phyloP scores from a whole-genome alignment of 495 filamentous ascomycete genomes.

The Aspergillus carlsbadensis region DNA sequence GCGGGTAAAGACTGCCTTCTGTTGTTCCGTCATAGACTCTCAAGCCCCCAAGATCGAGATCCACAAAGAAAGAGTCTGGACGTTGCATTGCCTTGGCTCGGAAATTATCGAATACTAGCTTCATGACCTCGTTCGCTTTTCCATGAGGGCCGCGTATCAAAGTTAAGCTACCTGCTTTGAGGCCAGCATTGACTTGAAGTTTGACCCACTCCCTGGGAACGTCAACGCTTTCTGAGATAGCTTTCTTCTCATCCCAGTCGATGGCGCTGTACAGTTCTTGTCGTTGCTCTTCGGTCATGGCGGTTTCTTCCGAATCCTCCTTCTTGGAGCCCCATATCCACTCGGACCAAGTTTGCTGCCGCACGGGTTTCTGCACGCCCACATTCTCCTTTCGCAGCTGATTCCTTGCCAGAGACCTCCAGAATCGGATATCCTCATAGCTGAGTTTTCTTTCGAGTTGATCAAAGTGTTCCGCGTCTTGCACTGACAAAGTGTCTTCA shows the following conservation, averaged over 20 bases:
- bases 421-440: conserved; percentile 97
- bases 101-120: conserved; percentile 91
- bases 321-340: conserved; percentile 87
- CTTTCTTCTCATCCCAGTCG: conserved; percentile 96
- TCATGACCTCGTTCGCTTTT: conserved; percentile 73
- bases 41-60: conserved; percentile 87
- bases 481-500: conserved; percentile 65
- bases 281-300: conserved; percentile 91
- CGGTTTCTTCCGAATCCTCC: conserved; percentile 65
- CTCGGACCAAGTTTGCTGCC: conserved; percentile 75
- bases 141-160: conserved; percentile 85
- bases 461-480: conserved; percentile 70
- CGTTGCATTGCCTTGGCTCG: conserved; percentile 82
- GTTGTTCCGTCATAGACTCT: conserved; percentile 96
- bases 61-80: conserved; percentile 82
- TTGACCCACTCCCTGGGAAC: conserved; percentile 87
- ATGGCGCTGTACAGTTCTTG: conserved; percentile 97
- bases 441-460: conserved; percentile 81
- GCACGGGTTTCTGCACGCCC: conserved; percentile 64
- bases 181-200: conserved; percentile 83
- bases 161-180: conserved; percentile 92
- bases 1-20: conserved; percentile 80
- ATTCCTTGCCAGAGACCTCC: conserved; percentile 90
- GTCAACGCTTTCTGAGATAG: conserved; percentile 81
- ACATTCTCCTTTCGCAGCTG: conserved; percentile 93